Conservation (phyloP, 2,329 filamentous ascomycete genomes). For the Botrytis cinerea region DNA sequence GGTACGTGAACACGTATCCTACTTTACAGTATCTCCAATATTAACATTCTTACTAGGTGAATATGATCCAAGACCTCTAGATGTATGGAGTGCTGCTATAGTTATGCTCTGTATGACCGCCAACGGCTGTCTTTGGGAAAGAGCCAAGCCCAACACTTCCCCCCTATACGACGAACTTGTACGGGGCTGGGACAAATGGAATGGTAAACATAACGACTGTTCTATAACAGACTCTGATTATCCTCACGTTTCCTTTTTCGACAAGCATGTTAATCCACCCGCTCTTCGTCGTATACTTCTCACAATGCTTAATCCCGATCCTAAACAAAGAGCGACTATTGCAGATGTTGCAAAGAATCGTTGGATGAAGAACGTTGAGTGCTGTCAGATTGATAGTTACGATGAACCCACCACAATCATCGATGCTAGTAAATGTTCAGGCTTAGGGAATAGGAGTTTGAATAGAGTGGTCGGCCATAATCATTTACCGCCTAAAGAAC, state of each 20-base stretch:
- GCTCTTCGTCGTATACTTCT: conserved; percentile 71
- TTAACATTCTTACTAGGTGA: conserved; percentile 41
- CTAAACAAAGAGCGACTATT: conserved; percentile 68
- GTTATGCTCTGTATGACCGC: conserved; percentile 79
- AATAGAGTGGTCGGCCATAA: conserved; percentile 46
- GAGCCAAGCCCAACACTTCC: conserved; percentile 56
- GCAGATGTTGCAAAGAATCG: conserved; percentile 67
- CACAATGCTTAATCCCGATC: conserved; percentile 81
- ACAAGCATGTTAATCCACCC: conserved; percentile 64
- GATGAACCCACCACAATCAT: conserved; percentile 61
- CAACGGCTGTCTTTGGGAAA: conserved; percentile 72
- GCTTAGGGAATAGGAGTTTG: conserved; percentile 43
- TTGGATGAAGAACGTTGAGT: conserved; percentile 75
- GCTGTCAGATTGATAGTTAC: conserved; percentile 73
- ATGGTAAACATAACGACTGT: conserved; percentile 50
- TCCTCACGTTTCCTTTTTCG: conserved; percentile 65
- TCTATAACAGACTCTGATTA: conserved; percentile 62
- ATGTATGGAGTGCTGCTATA: conserved; percentile 84
- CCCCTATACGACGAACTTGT: conserved; percentile 64
- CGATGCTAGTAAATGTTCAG: conserved; percentile 55
- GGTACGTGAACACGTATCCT: conserved; percentile 39
- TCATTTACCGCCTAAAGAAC: conserved; percentile 35
- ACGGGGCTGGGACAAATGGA: conserved; percentile 69
- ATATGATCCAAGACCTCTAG: conserved; percentile 76
- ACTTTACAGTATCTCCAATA: conserved; percentile 12